Evolutionary conservation across 2,329 filamentous ascomycete genomes (phyloP).

Genomic region (Arthroderma sp.): DNA sequence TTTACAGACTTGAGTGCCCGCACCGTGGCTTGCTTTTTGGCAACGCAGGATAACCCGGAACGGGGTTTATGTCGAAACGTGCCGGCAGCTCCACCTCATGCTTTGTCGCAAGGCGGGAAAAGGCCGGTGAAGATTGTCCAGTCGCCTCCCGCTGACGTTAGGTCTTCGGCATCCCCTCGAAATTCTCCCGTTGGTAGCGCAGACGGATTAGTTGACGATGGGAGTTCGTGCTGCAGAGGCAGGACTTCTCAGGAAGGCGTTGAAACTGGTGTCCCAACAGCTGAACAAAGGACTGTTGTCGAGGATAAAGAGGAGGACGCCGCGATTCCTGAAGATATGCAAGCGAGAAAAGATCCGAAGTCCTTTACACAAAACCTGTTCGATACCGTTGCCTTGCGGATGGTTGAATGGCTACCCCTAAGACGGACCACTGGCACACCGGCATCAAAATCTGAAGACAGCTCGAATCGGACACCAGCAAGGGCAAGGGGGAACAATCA

Average conservation of each 20-base stretch:
- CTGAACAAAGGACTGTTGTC: neutral
- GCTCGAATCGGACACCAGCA: too few relatives aligned
- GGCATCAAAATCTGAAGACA: neutral
- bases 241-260: neutral
- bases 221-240: neutral
- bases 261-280: too few relatives aligned
- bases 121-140: neutral
- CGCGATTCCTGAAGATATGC: conserved; percentile 7
- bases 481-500: too few relatives aligned
- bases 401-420: conserved; percentile 36
- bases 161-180: neutral
- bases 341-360: conserved; percentile 41
- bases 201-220: neutral
- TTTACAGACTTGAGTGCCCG: conserved; percentile 73
- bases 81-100: conserved; percentile 10
- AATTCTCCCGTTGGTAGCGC: neutral
- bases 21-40: conserved; percentile 66
- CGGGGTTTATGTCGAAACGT: conserved; percentile 50
- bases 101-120: neutral
- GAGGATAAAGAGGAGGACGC: neutral
- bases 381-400: conserved; percentile 32
- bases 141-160: neutral
- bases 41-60: conserved; percentile 66
- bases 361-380: conserved; percentile 50
- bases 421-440: conserved; percentile 1